phyloP scores from a whole-genome alignment of 1,284 basidiomycete species.

The Austroboletus novae-zelandiae region DNA sequence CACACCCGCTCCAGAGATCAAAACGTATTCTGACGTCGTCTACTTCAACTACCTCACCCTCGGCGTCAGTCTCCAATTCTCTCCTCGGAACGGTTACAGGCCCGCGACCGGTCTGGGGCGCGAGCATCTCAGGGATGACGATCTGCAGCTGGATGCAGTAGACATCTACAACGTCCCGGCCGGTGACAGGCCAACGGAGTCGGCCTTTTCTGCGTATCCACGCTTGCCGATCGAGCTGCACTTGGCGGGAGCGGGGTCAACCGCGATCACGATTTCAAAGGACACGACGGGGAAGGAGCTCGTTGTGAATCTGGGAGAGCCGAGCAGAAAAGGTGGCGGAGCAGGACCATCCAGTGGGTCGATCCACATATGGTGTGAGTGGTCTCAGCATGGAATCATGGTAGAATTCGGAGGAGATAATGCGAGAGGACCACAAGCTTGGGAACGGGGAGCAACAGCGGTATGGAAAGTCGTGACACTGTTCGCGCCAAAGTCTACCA shows the following conservation, averaged over 20 bases:
- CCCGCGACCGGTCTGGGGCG: slow-evolving; percentile 45
- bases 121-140: slow-evolving; percentile 47
- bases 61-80: slow-evolving; percentile 77
- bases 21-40: slow-evolving; percentile 75
- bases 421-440: slow-evolving; percentile 74
- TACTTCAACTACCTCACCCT: slow-evolving; percentile 82
- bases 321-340: slow-evolving; percentile 83
- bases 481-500: slow-evolving; percentile 43
- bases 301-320: slow-evolving; percentile 74
- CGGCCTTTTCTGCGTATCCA: slow-evolving; percentile 55
- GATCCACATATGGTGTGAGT: slow-evolving; percentile 90
- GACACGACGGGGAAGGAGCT: slow-evolving; percentile 74
- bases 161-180: slow-evolving; percentile 74
- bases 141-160: slow-evolving; percentile 63
- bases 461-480: slow-evolving; percentile 72
- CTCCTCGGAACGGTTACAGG: slow-evolving; percentile 58
- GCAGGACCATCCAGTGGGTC: slow-evolving; percentile 77
- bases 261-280: slow-evolving; percentile 43
- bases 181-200: slow-evolving; percentile 38
- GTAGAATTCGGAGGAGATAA: slow-evolving; percentile 79
- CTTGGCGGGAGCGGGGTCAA: slow-evolving; percentile 41
- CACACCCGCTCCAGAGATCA: slow-evolving; percentile 55
- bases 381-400: slow-evolving; percentile 78
- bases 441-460: slow-evolving; percentile 81
- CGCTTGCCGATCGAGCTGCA: slow-evolving; percentile 45